Base-by-base conservation (phyloP, 768 basidiomycete genomes). In the Mycena indigotica region DNA sequence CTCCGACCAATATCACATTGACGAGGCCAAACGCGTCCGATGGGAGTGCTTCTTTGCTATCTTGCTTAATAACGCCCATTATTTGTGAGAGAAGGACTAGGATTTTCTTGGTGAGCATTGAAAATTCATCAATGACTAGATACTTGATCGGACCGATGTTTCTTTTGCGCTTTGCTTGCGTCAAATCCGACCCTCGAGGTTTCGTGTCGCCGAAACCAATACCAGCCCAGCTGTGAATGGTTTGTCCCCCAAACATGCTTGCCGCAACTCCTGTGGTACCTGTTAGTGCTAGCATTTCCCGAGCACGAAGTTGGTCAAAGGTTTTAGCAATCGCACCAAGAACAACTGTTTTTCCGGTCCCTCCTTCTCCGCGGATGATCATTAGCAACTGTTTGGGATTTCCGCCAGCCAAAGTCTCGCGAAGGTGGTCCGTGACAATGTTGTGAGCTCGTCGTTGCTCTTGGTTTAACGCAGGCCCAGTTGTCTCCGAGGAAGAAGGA, bases 231-330 rank as follows among this genome's bases (percentile, higher is more conserved):
- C 53, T 58, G 57, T 80, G 77, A 0, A 68, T 23, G 0, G 75
- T 79, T 24, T 67, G 57, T 0, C 77, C 78, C 16, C 69, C 68
- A 12, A 81, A 76, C 0, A 77, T 52, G 0, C 70, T 70, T 2
- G 77, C 73, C 2, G 78, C 76, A 1, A 82, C 67, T 0, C 80
- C 78, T 0, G 76, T 75, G 5, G 73, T 71, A 0, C 75, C 79
- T 0, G 71, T 64, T 56, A 76, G 80, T 0, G 72, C 56, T 0
- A 81, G 62, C 0, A 63, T n/a, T 6, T 54, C 6, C 2, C 3
- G 16, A 46, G 39, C 0, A 60, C 58, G 12, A 40, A 44, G 2
- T 16, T 12, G 15, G 1, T 23, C 44, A 39, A 82, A 81, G 1
- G 66, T 59, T 4, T 76, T 60, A 0, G 75, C 74, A 0, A 81